phyloP scores from a whole-genome alignment of 495 filamentous ascomycete species.

The Beverwykella pulmonaria region DNA sequence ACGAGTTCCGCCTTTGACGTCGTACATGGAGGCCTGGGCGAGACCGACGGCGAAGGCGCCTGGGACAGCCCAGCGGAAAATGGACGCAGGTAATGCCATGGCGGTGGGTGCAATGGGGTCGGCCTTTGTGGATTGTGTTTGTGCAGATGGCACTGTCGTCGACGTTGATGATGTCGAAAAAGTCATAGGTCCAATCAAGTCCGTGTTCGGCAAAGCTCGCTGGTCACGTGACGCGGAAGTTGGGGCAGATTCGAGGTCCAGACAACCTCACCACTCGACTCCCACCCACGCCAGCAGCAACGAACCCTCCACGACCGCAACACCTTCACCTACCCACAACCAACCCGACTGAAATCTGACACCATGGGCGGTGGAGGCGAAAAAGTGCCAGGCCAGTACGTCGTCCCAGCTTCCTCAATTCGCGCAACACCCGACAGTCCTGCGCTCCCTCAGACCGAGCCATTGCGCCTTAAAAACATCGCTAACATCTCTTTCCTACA shows the following conservation, averaged over 20 bases:
- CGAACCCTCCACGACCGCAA: conserved; percentile 8
- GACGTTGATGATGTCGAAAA: conserved; percentile 20
- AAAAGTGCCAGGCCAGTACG: conserved; percentile 47
- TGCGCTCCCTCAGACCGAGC: background rate
- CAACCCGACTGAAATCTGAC: conserved; percentile 15
- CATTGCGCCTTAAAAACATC: conserved; percentile 8
- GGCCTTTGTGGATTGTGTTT: conserved; percentile 26
- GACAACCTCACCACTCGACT: conserved; percentile 2
- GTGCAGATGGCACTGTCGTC: conserved; percentile 10
- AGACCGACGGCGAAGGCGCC: conserved; percentile 63
- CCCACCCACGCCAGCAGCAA: conserved; percentile 13
- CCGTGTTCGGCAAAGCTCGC: background rate
- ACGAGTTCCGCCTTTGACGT: conserved; percentile 89
- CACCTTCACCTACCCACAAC: conserved; percentile 14
- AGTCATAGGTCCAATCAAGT: conserved; percentile 15
- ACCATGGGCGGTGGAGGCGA: conserved; percentile 48
- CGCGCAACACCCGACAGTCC: conserved; percentile 10
- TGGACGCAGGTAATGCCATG: conserved; percentile 64
- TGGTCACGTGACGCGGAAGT: conserved; percentile 4
- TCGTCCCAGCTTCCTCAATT: conserved; percentile 16
- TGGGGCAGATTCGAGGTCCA: background rate
- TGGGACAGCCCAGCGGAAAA: conserved; percentile 76
- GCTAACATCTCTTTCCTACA: conserved; percentile 44
- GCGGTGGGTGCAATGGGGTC: conserved; percentile 35
- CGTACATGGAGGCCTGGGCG: conserved; percentile 81